Percentiles rank a stretch among this genome's conserved stretches.
These are phyloP conservation scores for Diplocarpon mali DNA, from an alignment of 2,329 filamentous ascomycete genomes.

Conservation along the genomic window DNA sequence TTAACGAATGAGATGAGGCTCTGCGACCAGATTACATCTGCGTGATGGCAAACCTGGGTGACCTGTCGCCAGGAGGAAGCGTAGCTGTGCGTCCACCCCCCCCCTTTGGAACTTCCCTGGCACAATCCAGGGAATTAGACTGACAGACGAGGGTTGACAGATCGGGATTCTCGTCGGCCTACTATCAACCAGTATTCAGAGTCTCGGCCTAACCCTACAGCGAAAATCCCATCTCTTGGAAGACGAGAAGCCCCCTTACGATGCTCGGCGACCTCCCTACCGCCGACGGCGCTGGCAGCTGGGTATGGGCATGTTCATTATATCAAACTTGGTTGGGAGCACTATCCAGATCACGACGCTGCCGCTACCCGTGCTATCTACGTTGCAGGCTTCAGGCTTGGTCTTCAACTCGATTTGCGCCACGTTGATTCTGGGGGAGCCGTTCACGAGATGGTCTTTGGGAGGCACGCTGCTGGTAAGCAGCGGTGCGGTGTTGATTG, in stretches of 20 bases:
- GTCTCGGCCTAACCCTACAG: conserved; percentile 87
- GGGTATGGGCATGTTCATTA: conserved; percentile 94
- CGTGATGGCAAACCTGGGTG: conserved; percentile 60
- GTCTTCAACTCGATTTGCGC: conserved; percentile 99
- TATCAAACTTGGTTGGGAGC: conserved; percentile 88
- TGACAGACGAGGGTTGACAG: conserved; percentile 34
- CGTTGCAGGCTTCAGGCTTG: conserved; percentile 85
- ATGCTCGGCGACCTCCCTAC: conserved; percentile 76
- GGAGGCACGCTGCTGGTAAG: conserved; percentile 83
- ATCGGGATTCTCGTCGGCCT: conserved; percentile 89
- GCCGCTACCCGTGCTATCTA: conserved; percentile 86
- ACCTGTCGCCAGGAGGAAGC: conserved; percentile 66
- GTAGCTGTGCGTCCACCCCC: conserved; percentile 49
- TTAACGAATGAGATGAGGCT: conserved; percentile 21
- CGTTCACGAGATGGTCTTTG: conserved; percentile 89
- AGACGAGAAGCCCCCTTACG: conserved; percentile 74
- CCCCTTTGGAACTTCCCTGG: not conserved
- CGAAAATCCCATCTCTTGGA: conserved; percentile 97
- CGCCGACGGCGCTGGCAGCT: conserved; percentile 88
- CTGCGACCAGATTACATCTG: conserved; percentile 18
- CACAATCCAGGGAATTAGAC: not conserved
- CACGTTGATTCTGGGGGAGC: conserved; percentile 81
- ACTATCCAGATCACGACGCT: conserved; percentile 96
- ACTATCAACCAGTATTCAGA: conserved; percentile 88
- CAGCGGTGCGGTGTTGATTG: conserved; percentile 80